Conservation (phyloP, 768 basidiomycete species). For the Tulasnella sp. region DNA sequence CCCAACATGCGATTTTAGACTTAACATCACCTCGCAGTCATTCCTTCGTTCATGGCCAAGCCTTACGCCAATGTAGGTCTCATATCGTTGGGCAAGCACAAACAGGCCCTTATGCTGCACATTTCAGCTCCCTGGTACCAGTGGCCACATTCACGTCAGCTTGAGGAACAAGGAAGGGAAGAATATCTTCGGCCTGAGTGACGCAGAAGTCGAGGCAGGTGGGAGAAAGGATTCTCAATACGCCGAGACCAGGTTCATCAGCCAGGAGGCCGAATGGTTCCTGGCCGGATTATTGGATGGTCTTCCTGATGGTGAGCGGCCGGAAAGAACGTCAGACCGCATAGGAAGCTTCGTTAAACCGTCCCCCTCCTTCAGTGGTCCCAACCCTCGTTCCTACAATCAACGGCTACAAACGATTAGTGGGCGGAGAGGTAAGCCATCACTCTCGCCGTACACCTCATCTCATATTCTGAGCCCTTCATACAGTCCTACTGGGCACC, state of each 20-base stretch:
- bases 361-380: neutral
- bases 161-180: slow-evolving; percentile 57
- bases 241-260: slow-evolving; percentile 78
- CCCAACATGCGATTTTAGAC: neutral
- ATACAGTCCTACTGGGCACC: slow-evolving; percentile 76
- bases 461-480: neutral
- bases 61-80: slow-evolving; percentile 83
- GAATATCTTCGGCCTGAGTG: slow-evolving; percentile 72
- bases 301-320: slow-evolving; percentile 67
- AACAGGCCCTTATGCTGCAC: neutral
- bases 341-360: neutral
- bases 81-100: neutral
- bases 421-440: slow-evolving; percentile 65
- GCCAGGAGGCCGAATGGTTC: slow-evolving; percentile 80
- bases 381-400: slow-evolving; percentile 74
- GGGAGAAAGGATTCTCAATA: slow-evolving; percentile 63
- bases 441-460: neutral
- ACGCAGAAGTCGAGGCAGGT: slow-evolving; percentile 49
- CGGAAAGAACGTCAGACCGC: neutral
- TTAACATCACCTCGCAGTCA: slow-evolving; percentile 34
- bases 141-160: slow-evolving; percentile 92
- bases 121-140: slow-evolving; percentile 81
- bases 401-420: slow-evolving; percentile 95
- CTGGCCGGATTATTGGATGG: slow-evolving; percentile 90
- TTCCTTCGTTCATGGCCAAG: slow-evolving; percentile 98